These are phyloP conservation scores for Omphalotus guepiniiformis DNA, from an alignment of 768 basidiomycete genomes.

Conservation along the genomic window DNA sequence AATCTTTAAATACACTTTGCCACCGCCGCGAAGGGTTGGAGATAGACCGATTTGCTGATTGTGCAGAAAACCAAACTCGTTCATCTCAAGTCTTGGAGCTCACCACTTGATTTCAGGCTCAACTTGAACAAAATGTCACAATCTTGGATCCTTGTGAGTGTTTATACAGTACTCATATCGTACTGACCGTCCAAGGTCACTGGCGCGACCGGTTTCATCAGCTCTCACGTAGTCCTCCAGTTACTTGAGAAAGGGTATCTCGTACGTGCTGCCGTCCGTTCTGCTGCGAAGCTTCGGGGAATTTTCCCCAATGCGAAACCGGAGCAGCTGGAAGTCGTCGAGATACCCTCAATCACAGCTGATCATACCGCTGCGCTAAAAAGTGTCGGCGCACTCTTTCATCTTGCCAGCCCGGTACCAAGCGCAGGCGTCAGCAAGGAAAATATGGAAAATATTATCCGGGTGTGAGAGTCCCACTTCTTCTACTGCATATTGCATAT, in stretches of 20 bases:
- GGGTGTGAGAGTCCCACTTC: not conserved
- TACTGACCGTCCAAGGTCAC: conserved; percentile 23
- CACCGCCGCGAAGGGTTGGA: too few species aligned
- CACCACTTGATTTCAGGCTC: too few species aligned
- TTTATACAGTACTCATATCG: too few species aligned
- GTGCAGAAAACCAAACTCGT: too few species aligned
- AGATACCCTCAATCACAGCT: conserved; percentile 3
- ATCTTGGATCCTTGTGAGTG: too few species aligned
- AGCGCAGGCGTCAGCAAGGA: conserved; percentile 2
- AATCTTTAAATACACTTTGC: too few species aligned
- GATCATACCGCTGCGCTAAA: not conserved
- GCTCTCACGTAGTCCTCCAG: conserved; percentile 10
- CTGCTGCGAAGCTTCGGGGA: not conserved
- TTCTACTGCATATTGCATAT: not conserved
- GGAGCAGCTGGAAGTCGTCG: conserved; percentile 8
- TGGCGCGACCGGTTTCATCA: conserved; percentile 14
- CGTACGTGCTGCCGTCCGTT: conserved; percentile 10
- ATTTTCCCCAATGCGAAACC: conserved; percentile 5
- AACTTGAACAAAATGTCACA: too few species aligned
- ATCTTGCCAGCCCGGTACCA: conserved; percentile 11
- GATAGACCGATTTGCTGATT: too few species aligned
- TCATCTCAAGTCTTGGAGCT: too few species aligned
- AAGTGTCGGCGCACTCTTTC: conserved; percentile 11
- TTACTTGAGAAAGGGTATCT: conserved; percentile 10
- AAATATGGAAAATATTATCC: conserved; percentile 3